Evolutionary conservation across 2,329 filamentous ascomycete genomes (phyloP), one percentile per base, ranked within the genome.

Genomic region (Fusarium coffeatum): DNA sequence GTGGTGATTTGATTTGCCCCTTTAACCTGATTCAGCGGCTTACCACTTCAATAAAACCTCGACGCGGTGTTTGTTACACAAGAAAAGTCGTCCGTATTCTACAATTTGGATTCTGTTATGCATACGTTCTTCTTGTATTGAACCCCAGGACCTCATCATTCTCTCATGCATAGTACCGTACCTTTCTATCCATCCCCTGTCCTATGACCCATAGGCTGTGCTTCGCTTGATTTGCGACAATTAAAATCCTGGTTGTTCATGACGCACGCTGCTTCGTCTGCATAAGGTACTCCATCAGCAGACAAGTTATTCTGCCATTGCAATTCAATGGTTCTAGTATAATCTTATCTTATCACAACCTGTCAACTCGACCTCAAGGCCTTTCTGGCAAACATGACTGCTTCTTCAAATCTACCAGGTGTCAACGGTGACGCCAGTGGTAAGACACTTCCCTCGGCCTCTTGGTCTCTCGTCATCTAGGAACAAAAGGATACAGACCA

Each of bases 171-270:
- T n/a, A 37, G 34, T 30, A 30, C 28, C 28, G 34, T 37, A n/a
- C 18, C 34, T 37, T n/a, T 37, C 34, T n/a, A 48, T 42, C 51
- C 66, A 45, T 42, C 51, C 66, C 66, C 60, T 58, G 40, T 64
- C 50, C 34, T 25, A 56, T 43, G 51, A 59, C 40, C 65, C 66
- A 51, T 66, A 53, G 49, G 37, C 49, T 23, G 30, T 27, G 40
- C 50, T 37, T 42, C 22, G 30, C 20, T 45, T 57, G 43, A 32
- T 61, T 62, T 66, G 65, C 65, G 65, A 68, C 47, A 69, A 60
- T 68, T 68, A 68, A 68, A 68, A 61, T 47, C 67, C 67, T 27
- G 42, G 67, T 46, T 25, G 22, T 56, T 66, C 47, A 68, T 71
- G 68, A 71, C 68, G 67, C 66, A 67, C 41, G 55, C 50, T 54